Evolutionary conservation across 176 grass and related monocot genomes (phyloP), one percentile per base, ranked within the genome.

Genomic region (Poa pratensis): DNA sequence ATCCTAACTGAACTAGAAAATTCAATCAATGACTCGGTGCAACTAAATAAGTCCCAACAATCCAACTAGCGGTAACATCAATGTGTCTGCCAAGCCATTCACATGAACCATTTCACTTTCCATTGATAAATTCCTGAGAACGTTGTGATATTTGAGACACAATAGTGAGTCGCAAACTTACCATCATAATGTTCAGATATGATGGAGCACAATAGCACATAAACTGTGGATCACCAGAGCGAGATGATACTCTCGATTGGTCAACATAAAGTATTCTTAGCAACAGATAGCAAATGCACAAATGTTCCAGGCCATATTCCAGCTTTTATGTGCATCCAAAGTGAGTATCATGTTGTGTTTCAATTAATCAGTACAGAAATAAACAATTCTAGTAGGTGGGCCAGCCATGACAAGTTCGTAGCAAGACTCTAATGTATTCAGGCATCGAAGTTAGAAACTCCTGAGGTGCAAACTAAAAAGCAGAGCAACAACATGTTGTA

Each of bases 211-310:
- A 73, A 39, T 62, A 68, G 71, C 51, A 80, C 26, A 86, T 39
- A 62, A 62, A 62, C 3, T 64, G 88, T 39, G 68, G 30, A 68
- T 85, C 72, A 66, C 30, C 54, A 51, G 26, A 37, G 69, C 51
- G 62, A 72, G 51, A 88, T 27, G 20, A 77, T 53, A 40, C 26
- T 72, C 39, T 28, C 78, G 5, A 72, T 69, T 51, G 26, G 30
- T 82, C 65, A 39, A 55, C 27, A 43, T 18, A 74, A 67, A 65
- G 42, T 53, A 45, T 74, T 79, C 54, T 64, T 37, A 60, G 23
- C 40, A 60, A 32, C 9, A 19, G 48, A 76, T 0, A 59, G 24
- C 18, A 59, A 69, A 77, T 69, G 58, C 48, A 87, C 3, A 87
- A 57, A 67, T 3, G 2, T 48, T 48, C 7, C 53, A 61, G 34